Base-by-base conservation (phyloP, 371 early-diverging fungal species). In the Apophysomyces ossiformis region DNA sequence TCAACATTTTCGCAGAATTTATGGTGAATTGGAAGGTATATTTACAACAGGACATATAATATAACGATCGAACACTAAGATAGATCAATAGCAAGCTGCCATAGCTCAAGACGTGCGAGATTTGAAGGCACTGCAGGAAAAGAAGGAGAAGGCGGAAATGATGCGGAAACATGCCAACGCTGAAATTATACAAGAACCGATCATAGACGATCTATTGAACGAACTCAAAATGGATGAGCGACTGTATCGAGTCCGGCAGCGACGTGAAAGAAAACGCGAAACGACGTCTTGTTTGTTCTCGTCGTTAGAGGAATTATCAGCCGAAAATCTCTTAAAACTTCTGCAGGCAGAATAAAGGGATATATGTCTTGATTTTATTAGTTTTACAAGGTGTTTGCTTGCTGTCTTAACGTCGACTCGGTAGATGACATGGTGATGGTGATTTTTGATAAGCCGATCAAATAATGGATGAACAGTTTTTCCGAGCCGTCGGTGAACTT, bases 1-100 rank as follows among this genome's bases (percentile, higher is more conserved):
- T 94, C 82, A 89, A 89, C 7, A 86, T 93, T 16, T 93, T 93
- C 76, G 88, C 89, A 68, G 87, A 86, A 5, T 94, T 94, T 58
- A 79, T 84, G 0, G 68, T 81, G 0, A 88, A 87, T 65, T 92
- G 92, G 71, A 86, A 88, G 78, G 81, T 77, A 70, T 13, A 12
- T 13, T 13, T 45, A 13, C 7, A n/a, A 6, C 16, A 5, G 13
- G 7, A 45, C n/a, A 6, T 13, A 0, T 0, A 45, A 12, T 6
- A 45, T 13, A 45, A 18, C 13, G 16, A 18, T 13, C 16, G 7
- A 45, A 13, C 13, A 45, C 5, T 7, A 13, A 26, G 32, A 26
- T 26, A 26, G 32, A 26, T 26, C 16, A n/a, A 18, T 45, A 45
- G 46, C 46, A 64, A 39, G 64, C 64, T n/a, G 64, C 43, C 0